Evolutionary conservation across 768 basidiomycete species (phyloP).

Genomic region (Mycena crocata): DNA sequence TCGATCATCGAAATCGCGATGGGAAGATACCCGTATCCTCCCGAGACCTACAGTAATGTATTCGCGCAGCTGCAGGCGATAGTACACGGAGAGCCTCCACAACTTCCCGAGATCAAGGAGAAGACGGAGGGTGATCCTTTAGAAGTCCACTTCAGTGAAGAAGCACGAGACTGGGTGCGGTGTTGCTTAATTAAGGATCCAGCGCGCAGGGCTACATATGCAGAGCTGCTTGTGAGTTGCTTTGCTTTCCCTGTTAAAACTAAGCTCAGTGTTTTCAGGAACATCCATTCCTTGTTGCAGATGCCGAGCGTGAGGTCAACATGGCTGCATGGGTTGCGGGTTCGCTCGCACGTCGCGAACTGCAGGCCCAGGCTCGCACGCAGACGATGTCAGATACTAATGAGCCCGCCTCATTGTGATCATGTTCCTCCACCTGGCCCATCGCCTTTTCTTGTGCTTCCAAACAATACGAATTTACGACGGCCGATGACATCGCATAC

Average conservation of each 20-base stretch:
- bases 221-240: conserved; percentile 75
- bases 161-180: conserved; percentile 86
- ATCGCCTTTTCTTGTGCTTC: not conserved
- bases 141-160: conserved; percentile 50
- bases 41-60: conserved; percentile 96
- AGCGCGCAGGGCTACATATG: conserved; percentile 82
- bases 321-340: conserved; percentile 86
- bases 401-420: conserved; percentile 32
- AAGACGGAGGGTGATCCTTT: conserved; percentile 22
- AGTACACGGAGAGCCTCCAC: conserved; percentile 93
- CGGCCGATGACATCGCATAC: conserved; percentile 22
- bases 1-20: conserved; percentile 93
- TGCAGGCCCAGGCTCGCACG: conserved; percentile 22
- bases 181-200: conserved; percentile 87
- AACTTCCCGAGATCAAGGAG: conserved; percentile 79
- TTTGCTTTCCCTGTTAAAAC: not conserved
- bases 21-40: conserved; percentile 95
- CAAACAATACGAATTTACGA: conserved; percentile 22
- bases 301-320: conserved; percentile 73
- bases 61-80: conserved; percentile 97
- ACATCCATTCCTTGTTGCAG: conserved; percentile 82
- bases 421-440: not conserved
- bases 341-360: conserved; percentile 51
- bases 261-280: conserved; percentile 52
- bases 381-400: not conserved